These are phyloP conservation scores for Nicotiana tabacum DNA, from an alignment of 257 asterid species.

Conservation along the genomic window DNA sequence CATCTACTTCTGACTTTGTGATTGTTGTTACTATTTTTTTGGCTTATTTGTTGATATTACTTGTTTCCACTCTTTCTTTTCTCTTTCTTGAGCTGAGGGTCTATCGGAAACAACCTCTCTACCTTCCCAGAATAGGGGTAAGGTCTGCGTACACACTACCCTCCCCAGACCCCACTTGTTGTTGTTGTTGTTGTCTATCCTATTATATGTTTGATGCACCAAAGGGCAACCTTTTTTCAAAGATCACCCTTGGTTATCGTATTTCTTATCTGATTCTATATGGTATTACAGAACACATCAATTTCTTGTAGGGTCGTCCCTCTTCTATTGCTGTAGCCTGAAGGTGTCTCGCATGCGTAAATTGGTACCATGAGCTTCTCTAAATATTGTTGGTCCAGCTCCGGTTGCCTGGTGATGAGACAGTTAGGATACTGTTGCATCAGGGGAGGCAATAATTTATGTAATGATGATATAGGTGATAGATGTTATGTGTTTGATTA, in stretches of 20 bases:
- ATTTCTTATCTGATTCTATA: not conserved
- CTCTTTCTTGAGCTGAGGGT: no score
- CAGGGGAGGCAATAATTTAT: not conserved
- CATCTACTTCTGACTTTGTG: no score
- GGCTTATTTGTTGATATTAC: no score
- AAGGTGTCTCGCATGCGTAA: not conserved
- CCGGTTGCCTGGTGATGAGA: not conserved
- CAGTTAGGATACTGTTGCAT: not conserved
- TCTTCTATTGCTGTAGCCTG: not conserved
- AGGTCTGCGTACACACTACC: no score
- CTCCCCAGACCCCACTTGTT: no score
- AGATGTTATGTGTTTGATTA: not conserved
- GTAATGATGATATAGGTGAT: not conserved
- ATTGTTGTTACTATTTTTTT: no score
- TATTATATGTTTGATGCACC: slow-evolving; percentile 6
- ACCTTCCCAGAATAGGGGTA: no score
- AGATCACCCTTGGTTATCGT: not conserved
- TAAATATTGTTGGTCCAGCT: not conserved
- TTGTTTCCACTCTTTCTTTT: no score
- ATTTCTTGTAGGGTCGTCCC: not conserved
- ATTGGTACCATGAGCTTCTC: not conserved
- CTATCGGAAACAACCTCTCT: no score
- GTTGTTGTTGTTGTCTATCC: not conserved
- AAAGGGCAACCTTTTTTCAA: not conserved
- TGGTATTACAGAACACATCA: not conserved